Evolutionary conservation across 352 stramenopile genomes (phyloP), one percentile per base, ranked within the genome.

Genomic region (Phytophthora vignae): DNA sequence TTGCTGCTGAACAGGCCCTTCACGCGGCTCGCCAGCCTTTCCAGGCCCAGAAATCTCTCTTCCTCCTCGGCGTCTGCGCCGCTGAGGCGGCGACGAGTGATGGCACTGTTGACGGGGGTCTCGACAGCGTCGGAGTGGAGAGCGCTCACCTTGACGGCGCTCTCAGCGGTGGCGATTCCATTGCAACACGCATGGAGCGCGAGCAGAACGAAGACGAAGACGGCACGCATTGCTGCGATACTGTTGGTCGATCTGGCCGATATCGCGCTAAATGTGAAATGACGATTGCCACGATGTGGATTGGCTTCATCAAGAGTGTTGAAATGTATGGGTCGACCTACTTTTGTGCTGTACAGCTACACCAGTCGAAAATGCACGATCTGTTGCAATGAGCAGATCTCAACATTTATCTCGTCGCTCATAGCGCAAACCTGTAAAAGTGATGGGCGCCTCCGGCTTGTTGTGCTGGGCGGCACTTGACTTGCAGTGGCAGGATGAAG

Each of bases 311-410:
- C 42, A 49, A 49, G 42, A 21, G 17, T 19, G 42, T 19, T 22
- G 15, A 17, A 17, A 44, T 44, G 4, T 44, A 14, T 44, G 38
- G 10, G 38, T 44, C 14, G 38, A 44, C 38, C 38, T 17, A 44
- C 38, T 44, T 33, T 10, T 33, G 29, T 33, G 29, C 29, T 33
- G 29, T 33, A 44, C 15, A 12, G 12, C 38, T 44, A 14, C 38
- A 49, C 42, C 42, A 49, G 42, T 49, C 42, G 42, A 49, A 49
- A 49, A 12, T 49, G 42, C 19, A 19, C 42, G 42, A 49, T 49
- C 42, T 49, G 42, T 17, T 49, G 42, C 42, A 49, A 49, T 12
- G 15, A 21, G 42, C 42, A 49, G 15, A 49, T 49, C 42, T 11
- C 42, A 29, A 49, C 17, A 49, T 21, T 19, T 49, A 49, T 49